Conservation (phyloP, 371 early-diverging fungal genomes). For the Mucor saturninus region DNA sequence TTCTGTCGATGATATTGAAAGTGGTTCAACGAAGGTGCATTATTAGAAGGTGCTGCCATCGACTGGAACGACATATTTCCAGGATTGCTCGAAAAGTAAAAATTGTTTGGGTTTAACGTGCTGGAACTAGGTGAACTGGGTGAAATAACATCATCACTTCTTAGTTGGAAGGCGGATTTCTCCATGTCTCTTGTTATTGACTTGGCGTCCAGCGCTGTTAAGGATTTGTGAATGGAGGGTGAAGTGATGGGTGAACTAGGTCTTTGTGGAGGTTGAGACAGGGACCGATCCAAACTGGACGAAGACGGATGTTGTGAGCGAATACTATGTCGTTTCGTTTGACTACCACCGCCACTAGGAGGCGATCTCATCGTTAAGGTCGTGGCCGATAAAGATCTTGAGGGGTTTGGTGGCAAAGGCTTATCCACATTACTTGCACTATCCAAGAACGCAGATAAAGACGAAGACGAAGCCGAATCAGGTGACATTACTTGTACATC, state of each 20-base stretch:
- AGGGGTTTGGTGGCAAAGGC: slow-evolving; percentile 21
- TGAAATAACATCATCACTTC: slow-evolving; percentile 37
- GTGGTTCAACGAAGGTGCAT: neutral
- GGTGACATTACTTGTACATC: slow-evolving; percentile 43
- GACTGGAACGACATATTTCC: slow-evolving; percentile 23
- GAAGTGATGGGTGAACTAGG: slow-evolving; percentile 52
- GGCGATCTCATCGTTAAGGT: slow-evolving; percentile 36
- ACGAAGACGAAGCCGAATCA: slow-evolving; percentile 52
- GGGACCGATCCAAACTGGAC: slow-evolving; percentile 34
- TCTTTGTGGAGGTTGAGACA: slow-evolving; percentile 36
- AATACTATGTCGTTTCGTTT: slow-evolving; percentile 40
- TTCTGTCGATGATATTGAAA: slow-evolving; percentile 42
- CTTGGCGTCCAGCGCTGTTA: slow-evolving; percentile 67
- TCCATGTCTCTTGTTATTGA: slow-evolving; percentile 65
- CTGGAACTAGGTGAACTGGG: slow-evolving; percentile 37
- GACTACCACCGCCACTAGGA: slow-evolving; percentile 46
- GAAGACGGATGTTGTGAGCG: slow-evolving; percentile 28
- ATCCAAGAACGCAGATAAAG: slow-evolving; percentile 15
- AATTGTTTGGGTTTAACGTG: slow-evolving; percentile 17
- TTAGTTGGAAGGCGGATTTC: slow-evolving; percentile 37
- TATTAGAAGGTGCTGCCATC: slow-evolving; percentile 22
- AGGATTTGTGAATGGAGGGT: slow-evolving; percentile 55
- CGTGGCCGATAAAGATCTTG: slow-evolving; percentile 35
- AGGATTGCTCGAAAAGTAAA: slow-evolving; percentile 24
- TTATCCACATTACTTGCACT: slow-evolving; percentile 4